These are phyloP conservation scores for Tuber microsphaerosporum DNA, from an alignment of 495 filamentous ascomycete species.

Conservation along the genomic window DNA sequence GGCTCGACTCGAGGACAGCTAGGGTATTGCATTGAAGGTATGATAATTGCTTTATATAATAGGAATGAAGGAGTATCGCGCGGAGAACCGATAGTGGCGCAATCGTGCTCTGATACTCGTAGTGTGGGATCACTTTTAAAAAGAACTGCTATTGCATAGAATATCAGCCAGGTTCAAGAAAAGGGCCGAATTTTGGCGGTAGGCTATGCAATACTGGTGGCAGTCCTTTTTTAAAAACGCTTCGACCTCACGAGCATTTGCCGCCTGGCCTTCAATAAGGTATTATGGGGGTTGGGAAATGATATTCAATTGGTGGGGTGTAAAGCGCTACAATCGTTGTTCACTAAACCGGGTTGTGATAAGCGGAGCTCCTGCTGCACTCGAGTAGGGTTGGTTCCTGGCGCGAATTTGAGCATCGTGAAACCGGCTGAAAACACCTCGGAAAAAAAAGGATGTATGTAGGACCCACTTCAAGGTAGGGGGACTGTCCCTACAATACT, in stretches of 20 bases:
- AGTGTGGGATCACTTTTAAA: too few species aligned
- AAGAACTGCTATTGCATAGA: too few species aligned
- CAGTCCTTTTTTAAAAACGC: too few species aligned
- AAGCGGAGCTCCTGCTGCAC: not conserved
- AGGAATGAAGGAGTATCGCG: not conserved
- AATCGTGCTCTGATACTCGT: not conserved
- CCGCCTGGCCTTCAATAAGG: not conserved
- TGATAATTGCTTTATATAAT: not conserved
- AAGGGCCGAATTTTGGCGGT: too few species aligned
- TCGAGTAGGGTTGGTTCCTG: not conserved
- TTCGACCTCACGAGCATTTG: not conserved
- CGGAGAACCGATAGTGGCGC: not conserved
- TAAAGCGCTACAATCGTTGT: not conserved
- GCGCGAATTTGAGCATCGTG: too few species aligned
- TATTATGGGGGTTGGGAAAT: not conserved
- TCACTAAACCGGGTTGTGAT: not conserved
- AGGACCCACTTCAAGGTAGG: not conserved
- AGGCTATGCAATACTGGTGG: too few species aligned
- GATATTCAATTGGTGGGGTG: not conserved
- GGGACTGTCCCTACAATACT: not conserved
- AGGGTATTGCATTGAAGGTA: not conserved
- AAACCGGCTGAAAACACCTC: not conserved
- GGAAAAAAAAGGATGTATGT: not conserved
- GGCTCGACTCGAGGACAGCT: not conserved
- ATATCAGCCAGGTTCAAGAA: too few species aligned